Percentiles rank a stretch among this genome's conserved stretches.
Conservation (phyloP, 805 yeast genomes). For the Candida xyloterini region DNA sequence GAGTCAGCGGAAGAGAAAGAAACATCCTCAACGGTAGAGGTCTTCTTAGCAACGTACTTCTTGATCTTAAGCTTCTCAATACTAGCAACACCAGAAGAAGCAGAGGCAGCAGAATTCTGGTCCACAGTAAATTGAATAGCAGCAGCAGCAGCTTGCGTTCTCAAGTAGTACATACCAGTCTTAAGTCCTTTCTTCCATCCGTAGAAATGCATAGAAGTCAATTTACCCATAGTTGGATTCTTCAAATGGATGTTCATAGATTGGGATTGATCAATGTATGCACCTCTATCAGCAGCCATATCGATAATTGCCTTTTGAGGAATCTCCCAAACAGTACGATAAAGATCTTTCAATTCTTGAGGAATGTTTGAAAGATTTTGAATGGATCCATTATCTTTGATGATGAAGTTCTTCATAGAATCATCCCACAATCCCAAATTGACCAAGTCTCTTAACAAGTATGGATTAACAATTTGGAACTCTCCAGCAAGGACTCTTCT, state of each 20-base stretch:
- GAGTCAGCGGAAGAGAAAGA: slow-evolving; percentile 32
- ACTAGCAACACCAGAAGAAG: slow-evolving; percentile 27
- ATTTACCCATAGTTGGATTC: slow-evolving; percentile 95
- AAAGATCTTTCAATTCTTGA: slow-evolving; percentile 49
- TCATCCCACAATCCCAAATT: slow-evolving; percentile 59
- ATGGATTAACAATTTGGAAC: slow-evolving; percentile 61
- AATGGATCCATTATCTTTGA: slow-evolving; percentile 55
- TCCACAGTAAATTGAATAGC: slow-evolving; percentile 94
- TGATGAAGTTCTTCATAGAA: slow-evolving; percentile 53
- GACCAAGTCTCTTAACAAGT: slow-evolving; percentile 54
- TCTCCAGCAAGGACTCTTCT: slow-evolving; percentile 64
- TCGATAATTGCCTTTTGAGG: slow-evolving; percentile 58
- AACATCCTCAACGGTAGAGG: slow-evolving; percentile 29
- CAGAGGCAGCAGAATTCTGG: slow-evolving; percentile 36
- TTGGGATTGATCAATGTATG: slow-evolving; percentile 88
- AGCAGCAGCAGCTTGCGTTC: slow-evolving; percentile 97
- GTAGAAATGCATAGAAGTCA: slow-evolving; percentile 97
- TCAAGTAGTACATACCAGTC: slow-evolving; percentile 98
- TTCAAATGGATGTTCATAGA: slow-evolving; percentile 87
- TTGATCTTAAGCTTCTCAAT: slow-evolving; percentile 32
- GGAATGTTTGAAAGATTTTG: slow-evolving; percentile 55
- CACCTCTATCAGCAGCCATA: slow-evolving; percentile 73
- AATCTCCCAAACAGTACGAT: slow-evolving; percentile 63
- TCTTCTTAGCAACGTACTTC: slow-evolving; percentile 33
- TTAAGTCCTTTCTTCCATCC: slow-evolving; percentile 99